These are phyloP conservation scores for Globisporangium spinosum DNA, from an alignment of 352 stramenopile species.

Conservation along the genomic window DNA sequence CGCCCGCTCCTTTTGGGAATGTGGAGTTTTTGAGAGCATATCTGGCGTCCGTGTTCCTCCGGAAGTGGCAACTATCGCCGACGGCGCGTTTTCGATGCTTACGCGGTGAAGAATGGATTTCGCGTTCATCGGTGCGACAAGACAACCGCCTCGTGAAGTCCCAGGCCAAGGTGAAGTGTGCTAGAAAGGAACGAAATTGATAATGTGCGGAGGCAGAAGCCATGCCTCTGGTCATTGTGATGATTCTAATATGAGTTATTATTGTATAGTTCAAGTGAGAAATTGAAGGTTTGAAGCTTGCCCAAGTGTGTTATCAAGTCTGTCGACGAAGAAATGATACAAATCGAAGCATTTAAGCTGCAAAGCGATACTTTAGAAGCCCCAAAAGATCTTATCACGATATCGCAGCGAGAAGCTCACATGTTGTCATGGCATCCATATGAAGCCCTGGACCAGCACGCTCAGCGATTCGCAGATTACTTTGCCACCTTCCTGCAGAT, in stretches of 20 bases:
- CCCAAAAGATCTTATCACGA: background rate
- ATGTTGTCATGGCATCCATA: background rate
- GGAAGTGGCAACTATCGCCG: background rate
- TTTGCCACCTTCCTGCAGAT: too few relatives aligned
- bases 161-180: slow-evolving; percentile 3
- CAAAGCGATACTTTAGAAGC: background rate
- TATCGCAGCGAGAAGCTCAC: background rate
- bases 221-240: slow-evolving; percentile 10
- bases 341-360: background rate
- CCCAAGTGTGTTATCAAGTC: background rate
- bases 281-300: background rate
- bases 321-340: background rate
- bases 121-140: background rate
- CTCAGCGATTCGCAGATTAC: too few relatives aligned
- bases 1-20: slow-evolving; percentile 11
- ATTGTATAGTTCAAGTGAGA: slow-evolving; percentile 15
- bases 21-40: slow-evolving; percentile 16
- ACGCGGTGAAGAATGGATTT: background rate
- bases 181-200: background rate
- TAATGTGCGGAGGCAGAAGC: background rate
- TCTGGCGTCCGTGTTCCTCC: background rate
- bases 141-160: background rate
- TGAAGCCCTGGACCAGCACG: too few relatives aligned
- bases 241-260: slow-evolving; percentile 18
- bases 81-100: background rate